A percentile compares a stretch with the other conserved stretches of the same genome.
Evolutionary conservation across 805 yeast genomes (phyloP).

Genomic region (Zygotorulaspora florentina): DNA sequence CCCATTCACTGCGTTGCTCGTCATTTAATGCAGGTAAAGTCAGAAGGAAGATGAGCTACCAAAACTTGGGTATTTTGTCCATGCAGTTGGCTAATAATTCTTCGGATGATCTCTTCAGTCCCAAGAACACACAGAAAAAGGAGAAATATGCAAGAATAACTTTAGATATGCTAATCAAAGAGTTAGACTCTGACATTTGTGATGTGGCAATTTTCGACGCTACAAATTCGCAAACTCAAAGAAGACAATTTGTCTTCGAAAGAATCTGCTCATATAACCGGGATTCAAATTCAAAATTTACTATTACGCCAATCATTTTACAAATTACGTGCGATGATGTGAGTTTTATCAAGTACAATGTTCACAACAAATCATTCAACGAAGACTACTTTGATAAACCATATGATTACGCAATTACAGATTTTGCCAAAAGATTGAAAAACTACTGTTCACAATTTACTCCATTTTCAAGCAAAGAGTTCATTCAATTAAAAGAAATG

Average conservation of each 20-base stretch:
- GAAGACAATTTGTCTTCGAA: conserved; percentile 34
- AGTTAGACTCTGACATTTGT: conserved; percentile 40
- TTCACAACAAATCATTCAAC: conserved; percentile 59
- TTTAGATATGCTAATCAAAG: conserved; percentile 43
- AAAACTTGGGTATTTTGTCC: conserved; percentile 11
- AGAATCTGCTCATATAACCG: conserved; percentile 22
- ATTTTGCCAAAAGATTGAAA: conserved; percentile 54
- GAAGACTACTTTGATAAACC: conserved; percentile 54
- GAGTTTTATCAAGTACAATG: conserved; percentile 52
- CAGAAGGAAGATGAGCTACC: conserved; percentile 50
- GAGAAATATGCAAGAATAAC: conserved; percentile 53
- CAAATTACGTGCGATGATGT: conserved; percentile 58
- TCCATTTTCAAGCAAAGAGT: conserved; percentile 26
- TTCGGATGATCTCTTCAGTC: conserved; percentile 40
- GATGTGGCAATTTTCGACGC: conserved; percentile 60
- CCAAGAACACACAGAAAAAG: conserved; percentile 41
- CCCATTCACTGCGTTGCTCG: conserved; percentile 32
- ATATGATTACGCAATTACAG: conserved; percentile 50
- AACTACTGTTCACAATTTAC: conserved; percentile 41
- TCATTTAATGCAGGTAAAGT: conserved; percentile 75
- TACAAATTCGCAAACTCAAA: conserved; percentile 48
- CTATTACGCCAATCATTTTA: conserved; percentile 47
- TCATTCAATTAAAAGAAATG: conserved; percentile 11
- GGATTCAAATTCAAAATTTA: conserved; percentile 16
- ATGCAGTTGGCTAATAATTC: conserved; percentile 31